A percentile compares a stretch with the other conserved stretches of the same genome.
phyloP scores from a whole-genome alignment of 805 yeast species.

The Metschnikowia rubicola region DNA sequence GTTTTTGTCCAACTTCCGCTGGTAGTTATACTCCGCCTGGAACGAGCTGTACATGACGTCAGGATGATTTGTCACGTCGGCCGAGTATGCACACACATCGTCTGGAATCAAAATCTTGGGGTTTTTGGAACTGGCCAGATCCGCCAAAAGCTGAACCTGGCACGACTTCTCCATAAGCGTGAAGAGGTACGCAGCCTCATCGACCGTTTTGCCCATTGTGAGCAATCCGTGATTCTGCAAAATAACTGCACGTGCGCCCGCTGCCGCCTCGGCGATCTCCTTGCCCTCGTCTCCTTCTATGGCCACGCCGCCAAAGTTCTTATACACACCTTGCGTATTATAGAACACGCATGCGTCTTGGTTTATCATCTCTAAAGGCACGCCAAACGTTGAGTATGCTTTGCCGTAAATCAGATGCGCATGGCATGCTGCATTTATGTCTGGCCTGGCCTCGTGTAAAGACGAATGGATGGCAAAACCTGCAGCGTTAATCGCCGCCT shows the following conservation, averaged over 20 bases:
- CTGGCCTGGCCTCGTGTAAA: constrained; percentile 9
- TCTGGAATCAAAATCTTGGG: constrained; percentile 4
- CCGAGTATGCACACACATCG: constrained; percentile 10
- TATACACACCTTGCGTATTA: constrained; percentile 7
- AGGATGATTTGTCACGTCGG: constrained; percentile 4
- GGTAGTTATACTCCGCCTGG: constrained; percentile 11
- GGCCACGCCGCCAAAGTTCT: constrained; percentile 12
- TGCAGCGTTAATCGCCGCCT: constrained; percentile 12
- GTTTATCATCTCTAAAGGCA: constrained; percentile 11
- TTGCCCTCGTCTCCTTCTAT: constrained; percentile 10
- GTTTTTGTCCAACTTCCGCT: constrained; percentile 5
- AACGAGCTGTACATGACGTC: constrained; percentile 11
- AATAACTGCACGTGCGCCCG: constrained; percentile 6
- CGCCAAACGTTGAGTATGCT: constrained; percentile 8
- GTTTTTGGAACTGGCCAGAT: not conserved
- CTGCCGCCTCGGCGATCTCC: constrained; percentile 8
- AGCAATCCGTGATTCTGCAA: constrained; percentile 14
- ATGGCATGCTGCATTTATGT: constrained; percentile 13
- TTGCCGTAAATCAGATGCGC: constrained; percentile 12
- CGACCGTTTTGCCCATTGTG: constrained; percentile 14
- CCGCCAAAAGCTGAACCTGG: constrained; percentile 10
- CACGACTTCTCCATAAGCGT: constrained; percentile 11
- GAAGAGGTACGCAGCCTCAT: constrained; percentile 13
- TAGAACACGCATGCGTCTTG: constrained; percentile 12
- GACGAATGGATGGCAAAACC: constrained; percentile 13